A percentile compares a stretch with the other conserved stretches of the same genome.
These are phyloP conservation scores for Hyaloscypha hepaticicola DNA, from an alignment of 495 filamentous ascomycete species.

Conservation along the genomic window DNA sequence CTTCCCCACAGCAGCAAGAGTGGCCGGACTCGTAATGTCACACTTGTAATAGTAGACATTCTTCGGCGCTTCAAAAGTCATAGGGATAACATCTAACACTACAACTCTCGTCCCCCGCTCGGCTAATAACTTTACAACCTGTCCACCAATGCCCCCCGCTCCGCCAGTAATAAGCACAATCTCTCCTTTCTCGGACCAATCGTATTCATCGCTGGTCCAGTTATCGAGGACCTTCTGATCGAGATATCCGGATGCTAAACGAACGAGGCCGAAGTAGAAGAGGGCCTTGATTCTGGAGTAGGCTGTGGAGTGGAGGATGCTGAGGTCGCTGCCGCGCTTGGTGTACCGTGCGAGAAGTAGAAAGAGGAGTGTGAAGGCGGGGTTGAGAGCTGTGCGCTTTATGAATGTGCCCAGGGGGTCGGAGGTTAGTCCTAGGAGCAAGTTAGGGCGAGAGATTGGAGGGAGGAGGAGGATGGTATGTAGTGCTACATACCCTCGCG, in stretches of 20 bases:
- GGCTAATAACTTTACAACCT: conserved; percentile 59
- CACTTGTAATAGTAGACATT: conserved; percentile 62
- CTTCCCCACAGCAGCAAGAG: conserved; percentile 46
- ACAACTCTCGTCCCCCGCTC: conserved; percentile 59
- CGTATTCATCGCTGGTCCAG: conserved; percentile 56
- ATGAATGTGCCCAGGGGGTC: conserved; percentile 57
- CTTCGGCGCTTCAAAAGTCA: conserved; percentile 53
- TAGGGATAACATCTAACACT: conserved; percentile 66
- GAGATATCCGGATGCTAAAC: conserved; percentile 48
- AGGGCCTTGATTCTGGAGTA: conserved; percentile 47
- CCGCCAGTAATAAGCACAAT: conserved; percentile 72
- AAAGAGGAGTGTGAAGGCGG: conserved; percentile 58
- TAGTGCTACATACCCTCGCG: conserved; percentile 38
- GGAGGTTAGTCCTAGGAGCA: conserved; percentile 54
- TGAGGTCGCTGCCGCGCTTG: conserved; percentile 50
- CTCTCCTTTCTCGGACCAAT: conserved; percentile 64
- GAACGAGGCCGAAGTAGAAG: conserved; percentile 48
- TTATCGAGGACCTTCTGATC: conserved; percentile 59
- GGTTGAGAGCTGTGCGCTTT: conserved; percentile 56
- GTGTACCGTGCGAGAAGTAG: conserved; percentile 60
- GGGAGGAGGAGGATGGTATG: neutral
- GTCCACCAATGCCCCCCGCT: conserved; percentile 64
- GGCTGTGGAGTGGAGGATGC: conserved; percentile 48
- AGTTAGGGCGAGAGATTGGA: neutral
- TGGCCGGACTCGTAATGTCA: conserved; percentile 57